phyloP scores from a whole-genome alignment of 2,329 filamentous ascomycete genomes.

The Epichloe festucae region DNA sequence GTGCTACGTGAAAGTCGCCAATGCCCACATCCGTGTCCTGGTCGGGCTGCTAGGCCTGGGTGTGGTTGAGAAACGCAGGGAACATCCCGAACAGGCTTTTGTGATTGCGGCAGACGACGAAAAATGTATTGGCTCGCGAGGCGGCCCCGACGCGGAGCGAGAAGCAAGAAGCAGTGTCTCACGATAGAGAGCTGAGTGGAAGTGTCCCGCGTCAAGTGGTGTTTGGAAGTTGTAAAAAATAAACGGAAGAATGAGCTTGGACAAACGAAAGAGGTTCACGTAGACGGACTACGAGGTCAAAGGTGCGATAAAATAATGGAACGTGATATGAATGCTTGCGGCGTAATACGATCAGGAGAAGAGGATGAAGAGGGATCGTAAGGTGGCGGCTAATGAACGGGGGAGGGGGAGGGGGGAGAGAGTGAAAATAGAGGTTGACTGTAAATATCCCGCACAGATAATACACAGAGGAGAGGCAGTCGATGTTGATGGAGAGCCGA shows the following conservation, averaged over 20 bases:
- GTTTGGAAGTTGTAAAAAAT: background rate
- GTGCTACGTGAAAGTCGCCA: conserved; percentile 21
- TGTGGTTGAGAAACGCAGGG: conserved; percentile 12
- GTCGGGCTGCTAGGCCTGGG: conserved; percentile 10
- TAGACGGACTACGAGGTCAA: background rate
- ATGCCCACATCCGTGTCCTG: conserved; percentile 9
- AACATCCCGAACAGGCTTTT: conserved; percentile 3
- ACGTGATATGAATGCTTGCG: background rate
- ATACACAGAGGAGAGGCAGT: no score
- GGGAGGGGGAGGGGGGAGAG: background rate
- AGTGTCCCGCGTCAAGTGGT: background rate
- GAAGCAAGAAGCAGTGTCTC: background rate
- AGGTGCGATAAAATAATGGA: background rate
- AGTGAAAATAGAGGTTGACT: background rate
- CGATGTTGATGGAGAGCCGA: background rate
- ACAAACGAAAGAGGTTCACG: background rate
- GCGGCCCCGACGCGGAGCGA: background rate
- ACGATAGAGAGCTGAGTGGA: background rate
- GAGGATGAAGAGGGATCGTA: background rate
- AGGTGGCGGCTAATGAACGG: background rate
- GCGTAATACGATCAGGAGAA: background rate
- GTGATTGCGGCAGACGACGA: background rate
- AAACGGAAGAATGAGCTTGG: background rate
- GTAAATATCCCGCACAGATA: no score
- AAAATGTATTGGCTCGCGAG: background rate